Percentiles rank a stretch among this genome's conserved stretches.
Evolutionary conservation across 2,329 filamentous ascomycete species (phyloP).

Genomic region (Verticillium tricorpus): DNA sequence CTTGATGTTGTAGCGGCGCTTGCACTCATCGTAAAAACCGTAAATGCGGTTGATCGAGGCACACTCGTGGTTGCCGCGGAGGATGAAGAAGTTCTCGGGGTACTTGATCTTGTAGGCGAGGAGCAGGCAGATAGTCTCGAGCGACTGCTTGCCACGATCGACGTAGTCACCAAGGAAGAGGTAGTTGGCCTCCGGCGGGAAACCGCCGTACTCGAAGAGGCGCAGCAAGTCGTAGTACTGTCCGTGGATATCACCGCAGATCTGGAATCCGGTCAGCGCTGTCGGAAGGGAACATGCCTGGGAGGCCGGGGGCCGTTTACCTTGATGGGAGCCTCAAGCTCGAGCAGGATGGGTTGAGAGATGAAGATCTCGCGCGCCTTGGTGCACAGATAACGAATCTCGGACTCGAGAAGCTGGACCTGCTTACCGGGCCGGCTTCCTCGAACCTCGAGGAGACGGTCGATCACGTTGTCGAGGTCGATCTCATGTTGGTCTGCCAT

Average conservation of each 20-base stretch:
- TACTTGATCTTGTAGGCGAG: conserved; percentile 99
- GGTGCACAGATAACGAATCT: conserved; percentile 96
- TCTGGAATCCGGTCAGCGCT: conserved; percentile 49
- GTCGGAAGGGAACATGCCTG: conserved; percentile 1
- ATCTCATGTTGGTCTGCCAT: conserved; percentile 77
- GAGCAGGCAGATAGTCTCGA: conserved; percentile 96
- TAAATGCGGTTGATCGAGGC: conserved; percentile 99
- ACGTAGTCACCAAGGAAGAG: conserved; percentile 99
- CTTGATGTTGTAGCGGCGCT: conserved; percentile 98
- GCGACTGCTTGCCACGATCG: conserved; percentile 96
- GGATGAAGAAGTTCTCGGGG: conserved; percentile 98
- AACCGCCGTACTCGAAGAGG: conserved; percentile 96
- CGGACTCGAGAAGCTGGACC: conserved; percentile 91
- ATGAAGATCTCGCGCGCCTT: conserved; percentile 99
- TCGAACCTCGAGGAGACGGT: conserved; percentile 93
- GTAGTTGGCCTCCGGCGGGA: conserved; percentile 98
- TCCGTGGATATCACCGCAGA: conserved; percentile 98
- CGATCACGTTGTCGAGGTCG: conserved; percentile 99
- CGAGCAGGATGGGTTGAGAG: conserved; percentile 94
- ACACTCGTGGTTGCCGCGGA: conserved; percentile 98
- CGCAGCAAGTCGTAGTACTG: conserved; percentile 98
- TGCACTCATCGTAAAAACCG: conserved; percentile 99
- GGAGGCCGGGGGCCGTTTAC: conserved; percentile 43
- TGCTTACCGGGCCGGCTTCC: conserved; percentile 98
- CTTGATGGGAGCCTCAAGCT: conserved; percentile 99